Evolutionary conservation across 345 rosid species (phyloP).

Genomic region (Psidium guajava): DNA sequence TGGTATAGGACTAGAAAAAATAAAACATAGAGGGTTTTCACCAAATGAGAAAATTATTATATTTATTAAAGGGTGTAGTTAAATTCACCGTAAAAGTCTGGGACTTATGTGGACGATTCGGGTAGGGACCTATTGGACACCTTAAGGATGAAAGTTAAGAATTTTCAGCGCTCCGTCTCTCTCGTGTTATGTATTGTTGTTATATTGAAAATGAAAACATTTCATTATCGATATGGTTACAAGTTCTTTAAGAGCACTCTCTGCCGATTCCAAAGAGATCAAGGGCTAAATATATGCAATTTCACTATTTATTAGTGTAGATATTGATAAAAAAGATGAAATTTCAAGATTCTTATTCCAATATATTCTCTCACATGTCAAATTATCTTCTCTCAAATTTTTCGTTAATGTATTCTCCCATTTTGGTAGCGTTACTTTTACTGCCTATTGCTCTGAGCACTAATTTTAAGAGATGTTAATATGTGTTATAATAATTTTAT

Average conservation of each 20-base stretch:
- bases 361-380: not conserved
- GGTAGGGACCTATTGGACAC: not conserved
- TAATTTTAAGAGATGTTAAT: not conserved
- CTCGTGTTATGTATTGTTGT: not conserved
- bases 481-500: not conserved
- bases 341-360: not conserved
- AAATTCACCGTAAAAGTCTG: not conserved
- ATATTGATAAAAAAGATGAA: not conserved
- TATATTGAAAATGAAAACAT: not conserved
- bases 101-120: not conserved
- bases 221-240: not conserved
- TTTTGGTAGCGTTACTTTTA: not conserved
- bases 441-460: not conserved
- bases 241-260: not conserved
- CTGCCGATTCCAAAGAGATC: not conserved
- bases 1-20: too few species aligned
- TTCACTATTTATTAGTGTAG: not conserved
- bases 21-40: too few species aligned
- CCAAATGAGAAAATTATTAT: not conserved
- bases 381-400: not conserved
- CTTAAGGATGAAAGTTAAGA: not conserved
- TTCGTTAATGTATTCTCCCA: not conserved
- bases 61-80: not conserved
- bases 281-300: not conserved
- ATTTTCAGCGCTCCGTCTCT: fast-evolving